phyloP scores from a whole-genome alignment of 805 yeast species.

The Starmerella apicola region DNA sequence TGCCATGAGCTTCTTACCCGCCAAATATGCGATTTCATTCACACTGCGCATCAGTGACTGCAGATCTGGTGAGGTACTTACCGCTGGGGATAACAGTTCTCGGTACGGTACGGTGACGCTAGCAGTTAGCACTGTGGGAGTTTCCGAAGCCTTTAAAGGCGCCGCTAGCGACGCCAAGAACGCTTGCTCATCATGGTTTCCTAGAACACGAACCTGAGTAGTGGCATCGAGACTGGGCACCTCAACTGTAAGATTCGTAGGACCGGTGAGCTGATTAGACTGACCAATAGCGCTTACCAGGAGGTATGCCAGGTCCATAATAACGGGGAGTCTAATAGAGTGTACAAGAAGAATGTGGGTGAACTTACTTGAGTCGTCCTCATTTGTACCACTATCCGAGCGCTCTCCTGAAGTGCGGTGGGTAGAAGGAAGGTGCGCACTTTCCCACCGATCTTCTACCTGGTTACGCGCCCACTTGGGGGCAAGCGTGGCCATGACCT shows the following conservation, averaged over 20 bases:
- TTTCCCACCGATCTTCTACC: too few species aligned
- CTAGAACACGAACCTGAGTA: background rate
- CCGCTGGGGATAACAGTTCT: conserved; percentile 10
- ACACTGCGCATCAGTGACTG: background rate
- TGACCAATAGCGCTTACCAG: conserved; percentile 7
- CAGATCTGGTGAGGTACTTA: conserved; percentile 10
- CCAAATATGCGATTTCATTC: background rate
- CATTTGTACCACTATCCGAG: background rate
- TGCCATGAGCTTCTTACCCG: background rate
- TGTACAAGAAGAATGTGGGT: conserved; percentile 11
- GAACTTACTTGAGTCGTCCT: background rate
- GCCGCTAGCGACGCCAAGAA: background rate
- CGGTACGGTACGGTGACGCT: conserved; percentile 5
- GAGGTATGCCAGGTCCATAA: conserved; percentile 12
- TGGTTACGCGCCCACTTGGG: too few species aligned
- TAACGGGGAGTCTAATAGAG: conserved; percentile 6
- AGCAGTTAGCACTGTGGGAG: background rate
- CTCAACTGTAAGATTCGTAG: background rate
- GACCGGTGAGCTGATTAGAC: background rate
- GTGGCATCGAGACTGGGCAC: conserved; percentile 8
- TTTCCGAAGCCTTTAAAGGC: background rate
- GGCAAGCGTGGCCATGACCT: too few species aligned
- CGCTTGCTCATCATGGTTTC: background rate
- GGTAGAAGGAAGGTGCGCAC: too few species aligned
- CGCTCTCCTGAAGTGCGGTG: too few species aligned